Evolutionary conservation across 306 rosid genomes (phyloP).

Genomic region (Cicer pinnatifidum): DNA sequence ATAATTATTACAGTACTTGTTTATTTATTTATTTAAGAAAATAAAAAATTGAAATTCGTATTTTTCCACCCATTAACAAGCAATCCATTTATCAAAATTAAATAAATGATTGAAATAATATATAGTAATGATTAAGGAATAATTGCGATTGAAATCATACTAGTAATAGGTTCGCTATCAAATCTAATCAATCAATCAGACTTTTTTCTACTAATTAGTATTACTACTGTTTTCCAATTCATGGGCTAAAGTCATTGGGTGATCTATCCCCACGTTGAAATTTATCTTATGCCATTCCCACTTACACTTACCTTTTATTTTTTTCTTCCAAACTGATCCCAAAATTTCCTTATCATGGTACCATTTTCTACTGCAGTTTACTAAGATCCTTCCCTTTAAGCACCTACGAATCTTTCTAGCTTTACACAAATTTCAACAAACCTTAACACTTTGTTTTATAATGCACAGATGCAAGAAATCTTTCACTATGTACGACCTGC

Average conservation of each 20-base stretch:
- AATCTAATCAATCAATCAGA: conserved; percentile 22
- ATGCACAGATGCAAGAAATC: too few species aligned
- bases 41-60: neutral
- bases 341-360: conserved; percentile 25
- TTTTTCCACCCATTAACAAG: neutral
- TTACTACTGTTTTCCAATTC: neutral
- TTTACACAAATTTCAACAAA: neutral
- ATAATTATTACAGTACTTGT: neutral
- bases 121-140: conserved; percentile 19
- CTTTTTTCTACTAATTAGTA: neutral
- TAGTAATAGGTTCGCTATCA: neutral
- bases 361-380: neutral
- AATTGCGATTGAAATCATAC: neutral
- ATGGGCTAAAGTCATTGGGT: conserved; percentile 7
- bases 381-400: neutral
- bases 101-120: neutral
- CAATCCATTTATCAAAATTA: too few species aligned
- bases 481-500: too few species aligned
- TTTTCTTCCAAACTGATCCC: neutral
- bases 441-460: neutral
- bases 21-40: neutral
- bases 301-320: conserved; percentile 4
- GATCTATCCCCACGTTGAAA: conserved; percentile 6
- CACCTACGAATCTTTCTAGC: conserved; percentile 24
- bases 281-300: conserved; percentile 34